phyloP scores from a whole-genome alignment of 805 yeast species.

The Wickerhamomyces strasburgensis region DNA sequence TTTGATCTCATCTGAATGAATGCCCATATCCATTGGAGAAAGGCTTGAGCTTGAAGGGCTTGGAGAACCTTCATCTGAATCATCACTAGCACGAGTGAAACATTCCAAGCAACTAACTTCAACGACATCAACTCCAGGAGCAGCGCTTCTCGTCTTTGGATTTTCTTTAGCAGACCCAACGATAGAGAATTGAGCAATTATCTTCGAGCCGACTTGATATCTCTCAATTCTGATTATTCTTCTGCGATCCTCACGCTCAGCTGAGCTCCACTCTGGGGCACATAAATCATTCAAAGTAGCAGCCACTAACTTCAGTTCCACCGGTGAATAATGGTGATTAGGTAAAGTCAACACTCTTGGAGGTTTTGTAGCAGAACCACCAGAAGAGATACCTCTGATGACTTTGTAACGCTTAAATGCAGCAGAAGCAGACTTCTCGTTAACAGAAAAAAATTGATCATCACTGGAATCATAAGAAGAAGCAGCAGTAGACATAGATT shows the following conservation, averaged over 20 bases:
- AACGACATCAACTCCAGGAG: slow-evolving; percentile 42
- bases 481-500: slow-evolving; percentile 6
- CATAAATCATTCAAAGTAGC: slow-evolving; percentile 46
- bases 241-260: slow-evolving; percentile 45
- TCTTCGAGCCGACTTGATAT: slow-evolving; percentile 41
- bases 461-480: slow-evolving; percentile 1
- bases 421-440: not conserved
- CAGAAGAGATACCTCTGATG: slow-evolving; percentile 53
- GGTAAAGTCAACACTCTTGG: slow-evolving; percentile 35
- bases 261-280: slow-evolving; percentile 43
- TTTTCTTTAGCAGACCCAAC: slow-evolving; percentile 47
- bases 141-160: slow-evolving; percentile 32
- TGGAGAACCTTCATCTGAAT: slow-evolving; percentile 22
- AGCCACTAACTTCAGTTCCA: slow-evolving; percentile 39
- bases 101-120: slow-evolving; percentile 60
- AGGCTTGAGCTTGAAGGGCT: not conserved
- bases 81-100: slow-evolving; percentile 27
- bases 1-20: slow-evolving; percentile 9
- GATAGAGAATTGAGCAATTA: slow-evolving; percentile 45
- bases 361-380: slow-evolving; percentile 52
- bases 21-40: slow-evolving; percentile 21
- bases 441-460: not conserved
- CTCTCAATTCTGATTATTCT: slow-evolving; percentile 57
- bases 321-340: slow-evolving; percentile 36
- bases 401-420: slow-evolving; percentile 32